Conservation (phyloP, 2,329 filamentous ascomycete species). For the Diaporthe aspalathi region DNA sequence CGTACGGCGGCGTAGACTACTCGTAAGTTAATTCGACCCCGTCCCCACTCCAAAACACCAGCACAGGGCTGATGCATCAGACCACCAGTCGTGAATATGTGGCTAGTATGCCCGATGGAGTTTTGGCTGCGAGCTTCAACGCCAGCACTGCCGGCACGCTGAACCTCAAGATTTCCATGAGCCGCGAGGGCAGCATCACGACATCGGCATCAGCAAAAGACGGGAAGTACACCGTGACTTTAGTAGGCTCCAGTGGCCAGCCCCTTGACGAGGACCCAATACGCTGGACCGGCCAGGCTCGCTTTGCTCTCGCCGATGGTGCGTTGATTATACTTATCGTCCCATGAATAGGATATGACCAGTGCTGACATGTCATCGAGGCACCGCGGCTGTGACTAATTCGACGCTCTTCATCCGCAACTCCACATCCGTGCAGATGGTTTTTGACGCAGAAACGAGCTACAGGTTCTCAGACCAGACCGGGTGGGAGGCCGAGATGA, state of each 20-base stretch:
- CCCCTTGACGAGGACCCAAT: not conserved
- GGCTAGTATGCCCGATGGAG: slow-evolving; percentile 8
- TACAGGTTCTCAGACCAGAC: not conserved
- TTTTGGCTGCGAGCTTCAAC: slow-evolving; percentile 1
- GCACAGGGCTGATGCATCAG: not conserved
- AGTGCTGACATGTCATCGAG: not conserved
- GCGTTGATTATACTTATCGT: not conserved
- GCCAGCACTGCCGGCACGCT: slow-evolving; percentile 2
- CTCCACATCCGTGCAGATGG: not conserved
- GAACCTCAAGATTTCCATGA: not conserved
- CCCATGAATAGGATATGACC: too few relatives aligned
- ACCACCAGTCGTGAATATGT: not conserved
- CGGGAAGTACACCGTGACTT: not conserved
- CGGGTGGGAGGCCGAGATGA: slow-evolving; percentile 1
- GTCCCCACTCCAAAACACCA: too few relatives aligned
- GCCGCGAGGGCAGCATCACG: slow-evolving; percentile 10
- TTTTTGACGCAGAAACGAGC: slow-evolving; percentile 8
- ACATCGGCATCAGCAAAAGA: not conserved
- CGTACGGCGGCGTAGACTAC: not conserved
- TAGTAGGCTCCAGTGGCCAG: slow-evolving; percentile 1
- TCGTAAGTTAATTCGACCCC: not conserved
- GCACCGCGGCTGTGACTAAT: not conserved
- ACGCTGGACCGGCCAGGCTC: slow-evolving; percentile 14
- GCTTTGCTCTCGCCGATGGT: slow-evolving; percentile 1
- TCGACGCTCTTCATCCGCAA: not conserved